These are phyloP conservation scores for Neoboletus brunneissimus DNA, from an alignment of 768 basidiomycete genomes.

Conservation along the genomic window DNA sequence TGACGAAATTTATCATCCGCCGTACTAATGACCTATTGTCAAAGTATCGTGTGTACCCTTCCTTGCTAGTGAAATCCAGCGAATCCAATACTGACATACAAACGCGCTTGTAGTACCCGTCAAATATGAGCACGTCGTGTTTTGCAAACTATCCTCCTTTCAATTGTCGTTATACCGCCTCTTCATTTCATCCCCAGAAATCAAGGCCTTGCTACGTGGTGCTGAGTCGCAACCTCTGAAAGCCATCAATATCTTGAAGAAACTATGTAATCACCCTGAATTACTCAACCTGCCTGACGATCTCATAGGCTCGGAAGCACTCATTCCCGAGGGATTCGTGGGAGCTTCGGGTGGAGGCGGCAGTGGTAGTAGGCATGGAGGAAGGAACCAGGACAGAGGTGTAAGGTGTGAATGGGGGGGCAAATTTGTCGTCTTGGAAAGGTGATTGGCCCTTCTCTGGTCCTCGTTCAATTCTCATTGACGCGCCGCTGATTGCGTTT, in stretches of 20 bases:
- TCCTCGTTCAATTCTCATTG: no score
- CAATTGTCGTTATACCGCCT: slow-evolving; percentile 83
- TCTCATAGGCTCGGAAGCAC: slow-evolving; percentile 72
- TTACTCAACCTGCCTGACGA: slow-evolving; percentile 83
- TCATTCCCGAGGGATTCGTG: slow-evolving; percentile 81
- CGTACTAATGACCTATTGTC: slow-evolving; percentile 92
- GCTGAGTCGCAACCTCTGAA: slow-evolving; percentile 91
- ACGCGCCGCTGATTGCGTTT: neutral
- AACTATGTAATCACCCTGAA: slow-evolving; percentile 94
- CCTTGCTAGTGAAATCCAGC: neutral
- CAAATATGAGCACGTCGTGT: slow-evolving; percentile 98
- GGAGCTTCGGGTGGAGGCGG: slow-evolving; percentile 39
- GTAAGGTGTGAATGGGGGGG: slow-evolving; percentile 85
- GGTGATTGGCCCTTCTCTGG: slow-evolving; percentile 47
- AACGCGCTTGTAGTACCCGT: slow-evolving; percentile 71
- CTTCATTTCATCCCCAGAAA: slow-evolving; percentile 91
- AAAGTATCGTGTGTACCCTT: slow-evolving; percentile 74
- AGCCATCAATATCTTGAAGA: slow-evolving; percentile 92
- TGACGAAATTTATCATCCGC: slow-evolving; percentile 92
- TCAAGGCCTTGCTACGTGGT: slow-evolving; percentile 85
- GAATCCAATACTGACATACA: slow-evolving; percentile 1
- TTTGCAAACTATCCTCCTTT: slow-evolving; percentile 81
- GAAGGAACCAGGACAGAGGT: slow-evolving; percentile 34
- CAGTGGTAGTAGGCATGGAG: slow-evolving; percentile 40
- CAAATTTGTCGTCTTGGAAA: slow-evolving; percentile 90